Evolutionary conservation across 192 early-diverging fungal species (phyloP), one percentile per base, ranked within the genome.

Genomic region (Lunasporangiospora selenospora): DNA sequence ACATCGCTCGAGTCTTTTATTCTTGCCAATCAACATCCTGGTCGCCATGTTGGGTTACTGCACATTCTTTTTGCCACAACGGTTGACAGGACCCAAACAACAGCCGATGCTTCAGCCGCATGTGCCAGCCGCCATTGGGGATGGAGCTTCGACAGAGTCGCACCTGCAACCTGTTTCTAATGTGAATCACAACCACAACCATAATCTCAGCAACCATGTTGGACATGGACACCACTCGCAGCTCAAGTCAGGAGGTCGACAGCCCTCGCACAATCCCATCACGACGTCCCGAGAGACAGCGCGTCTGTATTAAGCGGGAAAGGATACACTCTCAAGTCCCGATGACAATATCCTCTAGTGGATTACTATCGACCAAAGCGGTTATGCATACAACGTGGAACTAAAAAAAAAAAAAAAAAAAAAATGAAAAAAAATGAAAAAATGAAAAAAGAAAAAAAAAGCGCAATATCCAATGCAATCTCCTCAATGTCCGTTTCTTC

Each of bases 21-120:
- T 84, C 55, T 70, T 87, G 58, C 85, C 85, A 2, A 53, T 87
- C 40, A 87, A 81, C 21, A 65, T 87, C 9, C 58, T 80, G 8
- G 37, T 87, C 3, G 64, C 78, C 13, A 53, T 76, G 59, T 27
- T 80, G 2, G 58, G 78, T 6, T 80, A 80, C 42, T 75, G 66
- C n/a, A 75, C 63, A 5, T 80, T 76, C 38, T 76, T 80, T 59
- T 48, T 80, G 5, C 78, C 78, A 11, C 32, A 48, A 11, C 53
- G 69, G 10, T 37, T 73, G 48, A 46, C 61, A 6, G 65, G 56
- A 53, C 32, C 46, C 4, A 73, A 73, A 29, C 60, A 56, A 19
- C 69, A 73, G 26, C 69, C 69, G 11, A 73, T 73, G 69, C 60
- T 73, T 34, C 57, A 73, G 42, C 19, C 69, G 2, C 60, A 59